phyloP scores from a whole-genome alignment of 1,284 basidiomycete genomes.

The Cutaneotrichosporon sp. region DNA sequence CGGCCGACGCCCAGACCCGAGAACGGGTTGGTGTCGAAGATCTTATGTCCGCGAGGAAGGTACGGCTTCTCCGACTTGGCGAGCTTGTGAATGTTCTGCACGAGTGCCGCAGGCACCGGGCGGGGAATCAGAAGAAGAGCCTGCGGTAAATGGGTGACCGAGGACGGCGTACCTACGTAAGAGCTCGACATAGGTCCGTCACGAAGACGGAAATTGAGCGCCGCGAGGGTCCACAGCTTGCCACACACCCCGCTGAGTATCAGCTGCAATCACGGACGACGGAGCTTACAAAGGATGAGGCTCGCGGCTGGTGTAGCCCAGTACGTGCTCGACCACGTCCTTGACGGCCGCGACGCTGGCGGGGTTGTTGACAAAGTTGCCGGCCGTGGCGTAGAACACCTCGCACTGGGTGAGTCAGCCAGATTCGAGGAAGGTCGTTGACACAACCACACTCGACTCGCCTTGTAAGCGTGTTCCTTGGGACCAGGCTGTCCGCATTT shows the following conservation, averaged over 20 bases:
- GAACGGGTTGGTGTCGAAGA: constrained; percentile 18
- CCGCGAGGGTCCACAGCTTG: constrained; percentile 16
- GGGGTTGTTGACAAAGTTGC: constrained; percentile 9
- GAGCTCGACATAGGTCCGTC: constrained; percentile 16
- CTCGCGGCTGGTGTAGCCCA: constrained; percentile 5
- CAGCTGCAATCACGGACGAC: not conserved
- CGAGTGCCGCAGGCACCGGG: constrained; percentile 8
- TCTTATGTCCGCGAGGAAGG: constrained; percentile 6
- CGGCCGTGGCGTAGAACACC: constrained; percentile 15
- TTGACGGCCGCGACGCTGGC: constrained; percentile 3
- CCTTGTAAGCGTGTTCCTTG: constrained; percentile 17
- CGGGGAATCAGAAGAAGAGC: constrained; percentile 17
- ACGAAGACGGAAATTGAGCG: constrained; percentile 17
- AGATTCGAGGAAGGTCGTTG: not conserved
- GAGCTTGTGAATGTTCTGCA: constrained; percentile 8
- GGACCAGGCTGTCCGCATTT: constrained; percentile 17
- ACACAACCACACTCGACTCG: not conserved
- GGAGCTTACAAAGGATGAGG: constrained; percentile 11
- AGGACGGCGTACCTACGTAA: constrained; percentile 1
- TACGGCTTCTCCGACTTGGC: constrained; percentile 10
- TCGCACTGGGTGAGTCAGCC: constrained; percentile 10
- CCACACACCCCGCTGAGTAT: constrained; percentile 14
- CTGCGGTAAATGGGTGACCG: not conserved
- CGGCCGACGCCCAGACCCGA: constrained; percentile 7
- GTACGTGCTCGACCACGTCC: constrained; percentile 4